Percentiles rank a stretch among this genome's conserved stretches.
These are phyloP conservation scores for Fusarium xylarioides DNA, from an alignment of 2,329 filamentous ascomycete species.

Conservation along the genomic window DNA sequence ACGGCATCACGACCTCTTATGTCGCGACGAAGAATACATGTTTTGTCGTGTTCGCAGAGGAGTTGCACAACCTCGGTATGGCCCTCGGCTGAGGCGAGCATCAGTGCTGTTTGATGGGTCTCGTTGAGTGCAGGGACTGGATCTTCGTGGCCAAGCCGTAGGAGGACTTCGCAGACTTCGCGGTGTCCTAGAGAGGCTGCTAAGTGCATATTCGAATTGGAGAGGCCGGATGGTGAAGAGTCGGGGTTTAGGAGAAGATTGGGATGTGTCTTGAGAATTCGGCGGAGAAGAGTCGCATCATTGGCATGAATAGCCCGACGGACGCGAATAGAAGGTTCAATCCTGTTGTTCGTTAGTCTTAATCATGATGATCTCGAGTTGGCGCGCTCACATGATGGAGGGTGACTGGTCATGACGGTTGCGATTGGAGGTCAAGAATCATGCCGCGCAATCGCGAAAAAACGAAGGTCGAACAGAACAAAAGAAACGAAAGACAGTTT, in stretches of 20 bases:
- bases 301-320: constrained; percentile 83
- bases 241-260: constrained; percentile 81
- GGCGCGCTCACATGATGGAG: constrained; percentile 36
- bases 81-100: constrained; percentile 76
- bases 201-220: constrained; percentile 86
- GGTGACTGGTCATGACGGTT: constrained; percentile 39
- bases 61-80: constrained; percentile 79
- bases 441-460: constrained; percentile 29
- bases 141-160: constrained; percentile 79
- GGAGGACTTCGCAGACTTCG: constrained; percentile 73
- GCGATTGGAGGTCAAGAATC: constrained; percentile 26
- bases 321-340: constrained; percentile 78
- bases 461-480: neutral
- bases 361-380: neutral
- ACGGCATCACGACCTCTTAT: constrained; percentile 75
- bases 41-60: constrained; percentile 71
- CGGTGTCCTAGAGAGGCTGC: constrained; percentile 77
- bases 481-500: constrained; percentile 1
- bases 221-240: constrained; percentile 70
- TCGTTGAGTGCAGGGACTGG: constrained; percentile 80
- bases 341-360: constrained; percentile 58
- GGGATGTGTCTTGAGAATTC: constrained; percentile 79
- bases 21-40: constrained; percentile 72
- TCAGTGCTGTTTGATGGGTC: constrained; percentile 80
- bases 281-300: constrained; percentile 75